Evolutionary conservation across 2,329 filamentous ascomycete species (phyloP), one percentile per base, ranked within the genome.

Genomic region (Xylariaceae sp.): DNA sequence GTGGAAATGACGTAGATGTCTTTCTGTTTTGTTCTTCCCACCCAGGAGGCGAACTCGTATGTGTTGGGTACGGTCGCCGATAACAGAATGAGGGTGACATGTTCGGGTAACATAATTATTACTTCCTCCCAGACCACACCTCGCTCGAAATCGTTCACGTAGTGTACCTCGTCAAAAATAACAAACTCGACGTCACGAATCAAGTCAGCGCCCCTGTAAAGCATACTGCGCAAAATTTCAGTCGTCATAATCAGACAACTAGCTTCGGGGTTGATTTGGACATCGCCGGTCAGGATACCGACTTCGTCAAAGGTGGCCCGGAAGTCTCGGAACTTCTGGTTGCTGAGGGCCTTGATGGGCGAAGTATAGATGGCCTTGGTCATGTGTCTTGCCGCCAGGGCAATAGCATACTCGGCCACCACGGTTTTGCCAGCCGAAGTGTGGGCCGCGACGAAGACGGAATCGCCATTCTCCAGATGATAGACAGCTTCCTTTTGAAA

Each of bases 171-270:
- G 65, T 99, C 94, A 59, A 99, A 99, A 46, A 99, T 96, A 63
- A 99, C 94, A 69, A 95, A 99, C 62, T 99, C 94, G 8, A 99
- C 94, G 67, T 99, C 94, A 63, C 94, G 84, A 61, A 99, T 96
- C 15, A 99, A 74, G 74, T 99, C 94, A 5, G 94, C 92, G 56
- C 94, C 94, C 55, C 92, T 84, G 67, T 99, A 99, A 44, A 99
- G 83, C 92, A 99, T 99, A 76, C 94, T 97, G 54, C 94, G 84
- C 54, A 99, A 74, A 74, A 99, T 99, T 68, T 99, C 94, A 0
- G 94, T 99, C 0, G 94, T 99, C 94, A 99, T 99, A 71, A 99
- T 97, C 40, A 99, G 79, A 73, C 94, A 99, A 72, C 92, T 97
- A 26, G 94, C 94, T 74, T 97, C 94, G 0, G 92, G 90, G 60